These are phyloP conservation scores for Lodderomyces orthopsilosis DNA, from an alignment of 1,139 yeast genomes.

Conservation along the genomic window DNA sequence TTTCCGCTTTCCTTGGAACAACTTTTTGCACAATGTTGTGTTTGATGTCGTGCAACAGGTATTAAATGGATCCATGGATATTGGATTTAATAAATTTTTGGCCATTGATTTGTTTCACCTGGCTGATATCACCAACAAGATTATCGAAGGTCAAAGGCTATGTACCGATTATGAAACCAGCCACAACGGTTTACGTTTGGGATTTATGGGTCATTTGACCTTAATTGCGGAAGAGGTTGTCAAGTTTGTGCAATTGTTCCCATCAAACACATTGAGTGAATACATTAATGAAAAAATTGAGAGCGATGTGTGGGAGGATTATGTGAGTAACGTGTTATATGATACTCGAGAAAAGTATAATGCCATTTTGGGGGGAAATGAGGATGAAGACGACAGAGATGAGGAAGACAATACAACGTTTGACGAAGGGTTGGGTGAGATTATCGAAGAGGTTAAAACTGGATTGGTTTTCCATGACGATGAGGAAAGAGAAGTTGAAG, in stretches of 20 bases:
- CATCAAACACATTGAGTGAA: slow-evolving; percentile 58
- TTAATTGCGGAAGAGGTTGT: slow-evolving; percentile 96
- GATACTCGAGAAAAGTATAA: slow-evolving; percentile 93
- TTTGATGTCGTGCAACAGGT: slow-evolving; percentile 97
- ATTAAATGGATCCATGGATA: slow-evolving; percentile 92
- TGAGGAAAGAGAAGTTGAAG: slow-evolving; percentile 18
- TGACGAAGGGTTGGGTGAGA: slow-evolving; percentile 50
- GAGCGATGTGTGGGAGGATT: slow-evolving; percentile 73
- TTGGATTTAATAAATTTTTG: slow-evolving; percentile 78
- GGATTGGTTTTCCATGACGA: slow-evolving; percentile 37
- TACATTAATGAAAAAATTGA: slow-evolving; percentile 58
- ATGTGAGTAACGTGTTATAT: slow-evolving; percentile 78
- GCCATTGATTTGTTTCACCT: slow-evolving; percentile 83
- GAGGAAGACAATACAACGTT: slow-evolving; percentile 38
- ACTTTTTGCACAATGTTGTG: slow-evolving; percentile 93
- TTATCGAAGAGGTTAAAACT: slow-evolving; percentile 38
- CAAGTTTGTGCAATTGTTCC: slow-evolving; percentile 78
- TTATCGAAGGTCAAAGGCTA: slow-evolving; percentile 76
- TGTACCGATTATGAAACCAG: slow-evolving; percentile 67
- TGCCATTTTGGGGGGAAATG: slow-evolving; percentile 74
- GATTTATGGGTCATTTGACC: slow-evolving; percentile 97
- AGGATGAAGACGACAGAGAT: slow-evolving; percentile 36
- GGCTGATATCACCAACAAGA: slow-evolving; percentile 73
- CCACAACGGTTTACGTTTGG: slow-evolving; percentile 70
- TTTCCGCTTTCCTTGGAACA: slow-evolving; percentile 95